Base-by-base conservation (phyloP, 192 early-diverging fungal species). In the Chytriomyces sp. region DNA sequence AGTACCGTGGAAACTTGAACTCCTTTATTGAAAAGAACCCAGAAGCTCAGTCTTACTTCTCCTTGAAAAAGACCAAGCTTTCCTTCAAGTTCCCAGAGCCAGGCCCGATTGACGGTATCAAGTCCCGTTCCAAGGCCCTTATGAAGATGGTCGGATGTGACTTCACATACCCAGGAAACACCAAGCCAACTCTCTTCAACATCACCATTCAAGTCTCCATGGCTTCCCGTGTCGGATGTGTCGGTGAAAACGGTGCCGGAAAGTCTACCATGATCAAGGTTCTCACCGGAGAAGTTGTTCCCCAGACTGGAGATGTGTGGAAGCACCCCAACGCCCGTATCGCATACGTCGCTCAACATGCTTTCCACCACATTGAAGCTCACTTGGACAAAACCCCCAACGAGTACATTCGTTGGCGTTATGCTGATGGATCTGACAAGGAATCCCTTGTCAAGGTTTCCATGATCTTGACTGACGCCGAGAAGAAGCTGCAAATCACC, bases 211-310 rank as follows among this genome's bases (percentile, higher is more conserved):
- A 89, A 64, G 85, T 89, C 44, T 92, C 92, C 18, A 87, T 94
- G 45, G 91, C 89, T 63, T 94, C 92, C 3, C 91, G 93, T 82
- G 91, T 94, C 59, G 93, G 91, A 68, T 90, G 93, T 72, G 86
- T 93, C 63, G 93, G 93, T 24, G 88, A 92, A 28, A 94, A 94
- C 78, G 93, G 93, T 81, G 93, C 93, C 76, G 93, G 93, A 76
- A 94, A 94, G 65, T 93, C 92, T 0, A 94, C 93, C 44, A 86
- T 92, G 84, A 92, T 94, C 85, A 94, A 94, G 82, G 68, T 93
- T 35, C 72, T 94, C 44, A 92, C 91, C 64, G 93, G 93, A 66
- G 92, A 94, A 82, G 82, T 89, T 45, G 81, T 85, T 10, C 85
- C 92, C 43, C 88, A 91, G 79, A 82, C 84, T 24, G 93, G 93